Conservation (phyloP, 208 protist genomes). For the Dictyostelium gargantuum region DNA sequence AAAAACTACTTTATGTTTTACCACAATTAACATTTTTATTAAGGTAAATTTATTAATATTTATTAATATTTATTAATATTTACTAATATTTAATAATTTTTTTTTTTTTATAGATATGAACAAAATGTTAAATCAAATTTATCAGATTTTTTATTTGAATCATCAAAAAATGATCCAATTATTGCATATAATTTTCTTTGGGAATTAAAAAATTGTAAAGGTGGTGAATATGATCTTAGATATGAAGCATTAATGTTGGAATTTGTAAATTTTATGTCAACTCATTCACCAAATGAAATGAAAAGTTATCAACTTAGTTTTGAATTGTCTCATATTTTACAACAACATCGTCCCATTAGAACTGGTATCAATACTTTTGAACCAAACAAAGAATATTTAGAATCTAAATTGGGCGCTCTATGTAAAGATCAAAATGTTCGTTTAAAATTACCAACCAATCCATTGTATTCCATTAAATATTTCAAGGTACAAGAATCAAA, state of each 20-base stretch:
- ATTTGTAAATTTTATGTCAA: not conserved
- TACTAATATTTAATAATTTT: not conserved
- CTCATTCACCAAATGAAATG: not conserved
- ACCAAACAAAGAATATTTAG: not conserved
- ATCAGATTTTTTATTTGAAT: not conserved
- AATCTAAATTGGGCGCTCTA: not conserved
- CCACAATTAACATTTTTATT: conserved; percentile 47
- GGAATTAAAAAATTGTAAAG: conserved; percentile 42
- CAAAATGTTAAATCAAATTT: not conserved
- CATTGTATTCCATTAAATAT: not conserved
- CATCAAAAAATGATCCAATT: not conserved
- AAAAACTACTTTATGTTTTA: conserved; percentile 1
- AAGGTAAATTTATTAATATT: not conserved
- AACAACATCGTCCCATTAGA: not conserved
- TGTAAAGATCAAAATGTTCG: not conserved
- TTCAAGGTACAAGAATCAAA: not conserved
- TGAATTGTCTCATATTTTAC: not conserved
- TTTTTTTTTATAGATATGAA: not conserved
- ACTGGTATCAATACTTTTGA: not conserved
- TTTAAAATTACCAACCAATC: not conserved
- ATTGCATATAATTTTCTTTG: conserved; percentile 26
- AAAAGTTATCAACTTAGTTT: not conserved
- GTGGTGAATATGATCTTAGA: not conserved
- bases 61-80: not conserved
- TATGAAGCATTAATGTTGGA: conserved; percentile 3